These are phyloP conservation scores for Geranium incanum DNA, from an alignment of 441 rosid genomes.

Conservation along the genomic window DNA sequence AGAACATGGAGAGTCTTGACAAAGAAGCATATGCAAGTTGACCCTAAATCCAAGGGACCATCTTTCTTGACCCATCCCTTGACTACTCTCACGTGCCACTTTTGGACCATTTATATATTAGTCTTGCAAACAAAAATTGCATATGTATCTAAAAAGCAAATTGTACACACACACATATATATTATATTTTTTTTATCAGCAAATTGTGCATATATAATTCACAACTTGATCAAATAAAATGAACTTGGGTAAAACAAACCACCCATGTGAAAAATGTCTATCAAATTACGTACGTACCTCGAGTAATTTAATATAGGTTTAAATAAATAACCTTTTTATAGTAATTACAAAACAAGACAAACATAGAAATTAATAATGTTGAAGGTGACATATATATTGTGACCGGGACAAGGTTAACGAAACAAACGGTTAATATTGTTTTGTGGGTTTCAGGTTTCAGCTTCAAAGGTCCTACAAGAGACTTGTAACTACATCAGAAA, in stretches of 20 bases:
- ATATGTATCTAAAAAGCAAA: too few species aligned
- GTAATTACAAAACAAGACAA: neutral
- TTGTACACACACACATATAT: too few species aligned
- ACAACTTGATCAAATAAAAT: too few species aligned
- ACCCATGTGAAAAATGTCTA: too few species aligned
- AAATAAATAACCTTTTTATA: too few species aligned
- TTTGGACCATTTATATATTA: constrained; percentile 3
- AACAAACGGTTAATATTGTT: neutral
- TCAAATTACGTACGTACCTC: too few species aligned
- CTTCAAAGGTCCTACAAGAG: constrained; percentile 81
- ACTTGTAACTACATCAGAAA: constrained; percentile 78
- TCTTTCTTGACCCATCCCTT: constrained; percentile 27
- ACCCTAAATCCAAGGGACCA: constrained; percentile 28
- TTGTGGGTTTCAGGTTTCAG: constrained; percentile 49
- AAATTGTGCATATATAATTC: too few species aligned
- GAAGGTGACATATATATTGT: constrained; percentile 3
- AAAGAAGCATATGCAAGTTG: constrained; percentile 23
- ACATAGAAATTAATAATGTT: neutral
- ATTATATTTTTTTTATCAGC: too few species aligned
- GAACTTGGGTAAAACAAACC: too few species aligned
- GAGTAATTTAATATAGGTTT: too few species aligned
- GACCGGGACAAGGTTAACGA: neutral
- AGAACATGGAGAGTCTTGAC: constrained; percentile 15
- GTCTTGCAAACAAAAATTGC: too few species aligned
- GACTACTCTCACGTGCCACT: constrained; percentile 13